Base-by-base conservation (phyloP, 2,329 filamentous ascomycete species). In the Bipolaris gigantea region DNA sequence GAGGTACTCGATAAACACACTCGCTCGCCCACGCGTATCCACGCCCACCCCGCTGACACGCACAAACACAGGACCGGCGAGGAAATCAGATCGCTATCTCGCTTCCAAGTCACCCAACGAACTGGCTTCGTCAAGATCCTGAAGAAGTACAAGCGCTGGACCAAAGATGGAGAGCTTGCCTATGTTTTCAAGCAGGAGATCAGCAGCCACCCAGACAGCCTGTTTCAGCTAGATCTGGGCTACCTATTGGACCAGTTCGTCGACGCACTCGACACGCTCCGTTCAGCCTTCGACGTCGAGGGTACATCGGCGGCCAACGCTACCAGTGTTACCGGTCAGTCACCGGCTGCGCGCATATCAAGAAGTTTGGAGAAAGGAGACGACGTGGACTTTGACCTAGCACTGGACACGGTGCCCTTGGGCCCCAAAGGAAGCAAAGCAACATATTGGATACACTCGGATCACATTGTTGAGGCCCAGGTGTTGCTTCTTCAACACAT, bases 91-190 rank as follows among this genome's bases (percentile, higher is more conserved):
- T 83, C 84, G 4, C 79, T 94, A 5, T 82, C 84, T 33, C 85
- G 89, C 38, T 95, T 93, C 64, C 83, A 87, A 59, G 81, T 83
- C 55, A 88, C 88, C 2, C 90, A 95, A 69, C 80, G 86, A 9
- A 83, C 87, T 4, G 90, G 88, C 4, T 92, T 95, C 65, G 83
- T 85, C 50, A 95, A 95, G 75, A 87, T 95, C 34, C 77, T 92
- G 32, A 94, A 93, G 72, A 95, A 95, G 71, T 93, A 94, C 75
- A 79, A 88, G 81, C 92, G 92, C 81, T 94, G 90, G 90, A 93
- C 90, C 3, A 85, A 86, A 36, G 92, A 89, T 19, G 79, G 79
- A 5, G 80, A 82, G 0, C 77, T 94, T 19, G 83, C 83, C 56
- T 77, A 79, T 41, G 83, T 86, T 21, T 89, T 94, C 73, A 85